Evolutionary conservation across 1,284 basidiomycete genomes (phyloP).

Genomic region (Polyporus tsugae): DNA sequence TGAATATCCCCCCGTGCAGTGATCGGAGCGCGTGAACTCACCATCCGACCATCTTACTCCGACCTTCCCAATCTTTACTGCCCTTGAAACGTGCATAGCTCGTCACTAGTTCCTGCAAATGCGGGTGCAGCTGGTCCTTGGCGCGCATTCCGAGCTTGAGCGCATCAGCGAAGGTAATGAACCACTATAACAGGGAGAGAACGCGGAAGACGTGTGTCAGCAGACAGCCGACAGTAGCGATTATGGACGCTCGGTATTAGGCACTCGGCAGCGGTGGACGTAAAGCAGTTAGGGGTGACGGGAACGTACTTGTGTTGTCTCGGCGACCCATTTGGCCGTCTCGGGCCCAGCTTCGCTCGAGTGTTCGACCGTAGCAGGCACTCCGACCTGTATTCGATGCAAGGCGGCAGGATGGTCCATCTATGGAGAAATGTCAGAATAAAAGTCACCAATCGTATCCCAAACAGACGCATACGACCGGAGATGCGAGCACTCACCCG

Average conservation of each 20-base stretch:
- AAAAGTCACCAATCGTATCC: neutral
- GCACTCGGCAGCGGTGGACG: neutral
- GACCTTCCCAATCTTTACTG: constrained; percentile 93
- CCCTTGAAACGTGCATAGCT: constrained; percentile 93
- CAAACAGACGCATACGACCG: neutral
- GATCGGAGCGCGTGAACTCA: constrained; percentile 45
- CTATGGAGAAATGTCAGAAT: constrained; percentile 48
- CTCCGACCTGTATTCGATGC: constrained; percentile 90
- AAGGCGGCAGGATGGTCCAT: constrained; percentile 96
- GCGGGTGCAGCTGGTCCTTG: constrained; percentile 96
- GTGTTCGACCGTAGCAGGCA: constrained; percentile 97
- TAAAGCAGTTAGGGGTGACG: neutral
- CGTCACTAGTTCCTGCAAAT: constrained; percentile 93
- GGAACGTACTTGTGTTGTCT: constrained; percentile 88
- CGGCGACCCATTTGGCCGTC: constrained; percentile 97
- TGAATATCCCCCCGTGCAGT: neutral
- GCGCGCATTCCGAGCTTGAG: constrained; percentile 92
- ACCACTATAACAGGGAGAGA: constrained; percentile 63
- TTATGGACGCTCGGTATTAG: too few species aligned
- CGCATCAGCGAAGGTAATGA: constrained; percentile 99
- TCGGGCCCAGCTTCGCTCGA: constrained; percentile 84
- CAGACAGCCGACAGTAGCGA: neutral
- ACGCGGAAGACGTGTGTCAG: neutral
- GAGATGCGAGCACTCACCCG: constrained; percentile 56
- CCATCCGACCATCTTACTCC: constrained; percentile 95